A percentile compares a stretch with the other conserved stretches of the same genome.
Evolutionary conservation across 2,329 filamentous ascomycete genomes (phyloP).

Genomic region (Mollisia scopiformis): DNA sequence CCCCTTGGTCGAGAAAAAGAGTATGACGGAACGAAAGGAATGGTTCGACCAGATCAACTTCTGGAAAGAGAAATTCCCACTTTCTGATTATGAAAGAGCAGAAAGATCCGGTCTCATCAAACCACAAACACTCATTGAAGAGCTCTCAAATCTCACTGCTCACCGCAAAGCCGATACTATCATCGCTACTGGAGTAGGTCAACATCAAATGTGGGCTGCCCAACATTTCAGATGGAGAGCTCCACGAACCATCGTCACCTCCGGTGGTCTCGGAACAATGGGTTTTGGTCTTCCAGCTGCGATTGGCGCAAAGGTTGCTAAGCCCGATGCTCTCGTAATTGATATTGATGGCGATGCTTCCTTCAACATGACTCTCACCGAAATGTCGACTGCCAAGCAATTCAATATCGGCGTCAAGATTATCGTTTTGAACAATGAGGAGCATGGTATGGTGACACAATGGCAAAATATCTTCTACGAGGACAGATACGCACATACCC

Average conservation of each 20-base stretch:
- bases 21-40: conserved; percentile 68
- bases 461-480: conserved; percentile 99
- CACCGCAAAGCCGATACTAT: conserved; percentile 81
- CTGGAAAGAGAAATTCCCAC: conserved; percentile 93
- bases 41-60: conserved; percentile 90
- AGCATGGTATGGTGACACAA: conserved; percentile 98
- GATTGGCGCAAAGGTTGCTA: conserved; percentile 90
- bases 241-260: conserved; percentile 93
- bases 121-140: conserved; percentile 90
- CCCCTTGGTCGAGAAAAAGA: conserved; percentile 67
- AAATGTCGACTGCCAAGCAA: conserved; percentile 89
- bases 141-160: conserved; percentile 82
- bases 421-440: conserved; percentile 93
- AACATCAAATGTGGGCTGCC: conserved; percentile 98
- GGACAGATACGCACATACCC: conserved; percentile 88
- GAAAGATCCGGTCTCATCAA: conserved; percentile 82
- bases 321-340: conserved; percentile 66
- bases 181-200: conserved; percentile 92
- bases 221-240: conserved; percentile 96
- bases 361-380: conserved; percentile 97
- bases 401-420: conserved; percentile 98
- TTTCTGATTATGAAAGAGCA: conserved; percentile 78
- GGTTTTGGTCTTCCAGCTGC: conserved; percentile 92
- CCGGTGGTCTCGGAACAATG: conserved; percentile 94
- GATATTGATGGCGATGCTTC: conserved; percentile 99